Base-by-base conservation (phyloP, 2,329 filamentous ascomycete genomes). In the Diaporthe batatas region DNA sequence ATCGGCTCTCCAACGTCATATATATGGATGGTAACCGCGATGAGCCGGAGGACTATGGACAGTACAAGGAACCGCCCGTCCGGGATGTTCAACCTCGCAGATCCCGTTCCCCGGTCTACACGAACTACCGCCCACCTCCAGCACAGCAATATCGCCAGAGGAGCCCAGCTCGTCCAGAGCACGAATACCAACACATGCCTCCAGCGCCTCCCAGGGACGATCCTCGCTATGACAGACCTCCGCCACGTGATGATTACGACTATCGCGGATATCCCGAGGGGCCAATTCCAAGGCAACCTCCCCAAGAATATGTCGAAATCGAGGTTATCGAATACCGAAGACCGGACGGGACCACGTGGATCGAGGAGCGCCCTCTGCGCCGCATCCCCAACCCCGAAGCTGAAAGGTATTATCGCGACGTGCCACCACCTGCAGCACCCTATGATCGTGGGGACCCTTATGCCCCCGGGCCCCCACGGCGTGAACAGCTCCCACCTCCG, bases 301-400 rank as follows among this genome's bases (percentile, higher is more conserved):
- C 70, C 49, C 47, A 77, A 57, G 75, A 80, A 68, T 79, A 80
- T 73, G 82, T 83, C 59, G 75, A 81, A 6, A 85, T 84, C 73
- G 86, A 89, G 76, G 79, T 87, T 14, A 81, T 89, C 44, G 82
- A 84, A 51, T 83, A 86, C 10, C 80, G 82, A 16, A 84, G 86
- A 75, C 79, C 83, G 2, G 78, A 83, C 25, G 86, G 86, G 14
- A 82, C 85, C 64, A 88, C 87, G 73, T 83, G 84, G 73, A 81
- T 87, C 69, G 81, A 73, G 23, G 73, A 83, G 51, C 82, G 84
- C 36, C 85, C 85, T 6, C 75, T 84, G 32, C 77, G 78, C 53
- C 78, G 79, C 39, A 70, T 74, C 25, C 71, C 73, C 21, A 80
- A 81, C 34, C 75, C 78, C 55, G 80, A 82, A 62, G 75, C 78